These are phyloP conservation scores for Hanseniaspora thailandica DNA, from an alignment of 805 yeast genomes.

Conservation along the genomic window DNA sequence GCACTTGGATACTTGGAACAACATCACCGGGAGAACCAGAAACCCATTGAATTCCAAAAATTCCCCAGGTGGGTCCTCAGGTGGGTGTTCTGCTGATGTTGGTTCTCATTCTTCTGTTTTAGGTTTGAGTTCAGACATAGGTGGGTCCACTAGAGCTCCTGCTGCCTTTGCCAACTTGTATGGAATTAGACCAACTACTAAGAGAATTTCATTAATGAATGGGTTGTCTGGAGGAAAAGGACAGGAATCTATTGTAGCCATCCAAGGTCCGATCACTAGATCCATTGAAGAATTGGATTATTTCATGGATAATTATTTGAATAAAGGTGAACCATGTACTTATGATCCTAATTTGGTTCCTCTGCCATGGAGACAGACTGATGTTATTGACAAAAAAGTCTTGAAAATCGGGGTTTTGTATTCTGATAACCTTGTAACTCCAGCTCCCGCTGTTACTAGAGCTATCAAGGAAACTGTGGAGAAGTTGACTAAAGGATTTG, in stretches of 20 bases:
- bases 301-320: conserved; percentile 52
- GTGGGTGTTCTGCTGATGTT: conserved; percentile 59
- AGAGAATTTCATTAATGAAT: conserved; percentile 35
- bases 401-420: conserved; percentile 51
- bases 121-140: conserved; percentile 62
- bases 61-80: conserved; percentile 62
- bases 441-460: conserved; percentile 53
- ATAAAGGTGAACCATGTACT: conserved; percentile 55
- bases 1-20: conserved; percentile 55
- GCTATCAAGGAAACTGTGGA: conserved; percentile 43
- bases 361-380: conserved; percentile 32
- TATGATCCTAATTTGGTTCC: conserved; percentile 30
- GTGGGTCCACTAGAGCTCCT: conserved; percentile 59
- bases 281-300: conserved; percentile 54
- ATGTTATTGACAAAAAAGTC: conserved; percentile 20
- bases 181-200: conserved; percentile 54
- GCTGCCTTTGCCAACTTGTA: conserved; percentile 52
- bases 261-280: conserved; percentile 58
- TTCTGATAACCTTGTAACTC: conserved; percentile 55
- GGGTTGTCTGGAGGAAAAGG: conserved; percentile 49
- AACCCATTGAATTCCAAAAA: conserved; percentile 47
- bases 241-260: conserved; percentile 54
- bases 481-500: conserved; percentile 41
- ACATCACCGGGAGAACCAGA: conserved; percentile 47
- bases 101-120: conserved; percentile 48